A percentile compares a stretch with the other conserved stretches of the same genome.
These are phyloP conservation scores for Fremontodendron californicum DNA, from an alignment of 345 rosid species.

Conservation along the genomic window DNA sequence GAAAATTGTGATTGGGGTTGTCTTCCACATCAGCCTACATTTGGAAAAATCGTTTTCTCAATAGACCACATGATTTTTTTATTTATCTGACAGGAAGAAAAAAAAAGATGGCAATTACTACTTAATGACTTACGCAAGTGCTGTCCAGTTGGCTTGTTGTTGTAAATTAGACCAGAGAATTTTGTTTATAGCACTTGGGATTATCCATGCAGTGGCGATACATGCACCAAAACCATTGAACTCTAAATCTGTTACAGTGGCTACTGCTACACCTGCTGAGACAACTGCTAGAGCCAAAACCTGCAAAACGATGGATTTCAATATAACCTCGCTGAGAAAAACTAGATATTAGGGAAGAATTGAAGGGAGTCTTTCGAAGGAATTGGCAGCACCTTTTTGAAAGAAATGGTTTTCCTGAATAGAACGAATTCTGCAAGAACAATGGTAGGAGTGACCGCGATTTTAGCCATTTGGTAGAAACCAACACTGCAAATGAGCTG, in stretches of 20 bases:
- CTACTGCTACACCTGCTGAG: conserved; percentile 83
- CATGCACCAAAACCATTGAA: conserved; percentile 77
- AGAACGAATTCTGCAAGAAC: conserved; percentile 77
- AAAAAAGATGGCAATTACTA: neutral
- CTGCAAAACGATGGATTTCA: conserved; percentile 32
- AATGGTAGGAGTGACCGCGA: conserved; percentile 94
- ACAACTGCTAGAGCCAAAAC: conserved; percentile 65
- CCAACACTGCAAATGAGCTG: conserved; percentile 59
- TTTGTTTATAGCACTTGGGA: conserved; percentile 87
- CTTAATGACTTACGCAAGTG: conserved; percentile 59
- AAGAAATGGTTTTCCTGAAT: conserved; percentile 59
- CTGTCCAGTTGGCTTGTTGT: conserved; percentile 89
- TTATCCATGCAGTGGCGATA: conserved; percentile 77
- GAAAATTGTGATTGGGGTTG: conserved; percentile 78
- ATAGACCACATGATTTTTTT: neutral
- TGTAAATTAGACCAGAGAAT: conserved; percentile 94
- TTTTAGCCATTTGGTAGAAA: conserved; percentile 96
- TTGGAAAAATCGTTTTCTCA: neutral
- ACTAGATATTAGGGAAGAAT: neutral
- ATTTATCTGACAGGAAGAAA: neutral
- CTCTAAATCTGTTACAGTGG: conserved; percentile 84
- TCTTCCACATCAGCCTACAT: conserved; percentile 94
- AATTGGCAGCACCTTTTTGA: conserved; percentile 42
- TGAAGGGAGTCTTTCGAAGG: neutral
- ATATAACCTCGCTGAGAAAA: neutral